phyloP scores from a whole-genome alignment of 164 flowering plant genomes.

The Stephania japonica region DNA sequence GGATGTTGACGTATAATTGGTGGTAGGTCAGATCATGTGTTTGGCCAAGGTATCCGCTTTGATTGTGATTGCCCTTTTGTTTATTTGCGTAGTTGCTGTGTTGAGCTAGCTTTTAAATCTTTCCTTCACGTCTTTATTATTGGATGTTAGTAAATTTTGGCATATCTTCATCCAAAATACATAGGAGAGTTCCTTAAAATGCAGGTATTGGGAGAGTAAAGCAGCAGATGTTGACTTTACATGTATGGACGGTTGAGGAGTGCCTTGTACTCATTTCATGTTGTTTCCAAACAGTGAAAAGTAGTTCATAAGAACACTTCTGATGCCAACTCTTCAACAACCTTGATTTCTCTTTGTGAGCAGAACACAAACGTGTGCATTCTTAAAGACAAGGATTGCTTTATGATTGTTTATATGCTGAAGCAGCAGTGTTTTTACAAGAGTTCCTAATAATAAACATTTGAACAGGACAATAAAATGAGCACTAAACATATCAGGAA shows the following conservation, averaged over 20 bases:
- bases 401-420: background rate
- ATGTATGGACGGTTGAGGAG: background rate
- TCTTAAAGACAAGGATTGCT: background rate
- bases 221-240: no score
- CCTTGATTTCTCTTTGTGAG: background rate
- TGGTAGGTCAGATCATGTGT: constrained; percentile 17
- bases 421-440: no score
- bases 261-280: constrained; percentile 5
- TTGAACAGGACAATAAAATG: no score
- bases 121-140: background rate
- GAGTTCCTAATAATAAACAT: no score
- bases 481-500: no score
- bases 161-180: background rate
- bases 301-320: constrained; percentile 1
- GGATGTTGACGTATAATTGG: constrained; percentile 12
- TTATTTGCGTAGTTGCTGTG: background rate
- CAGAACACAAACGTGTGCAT: background rate
- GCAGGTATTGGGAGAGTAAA: no score
- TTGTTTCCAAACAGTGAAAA: constrained; percentile 2
- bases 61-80: background rate
- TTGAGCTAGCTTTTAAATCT: background rate
- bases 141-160: background rate
- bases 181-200: no score
- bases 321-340: background rate
- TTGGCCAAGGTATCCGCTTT: background rate